These are phyloP conservation scores for Pseudodiploospora longispora DNA, from an alignment of 2,329 filamentous ascomycete genomes.

Conservation along the genomic window DNA sequence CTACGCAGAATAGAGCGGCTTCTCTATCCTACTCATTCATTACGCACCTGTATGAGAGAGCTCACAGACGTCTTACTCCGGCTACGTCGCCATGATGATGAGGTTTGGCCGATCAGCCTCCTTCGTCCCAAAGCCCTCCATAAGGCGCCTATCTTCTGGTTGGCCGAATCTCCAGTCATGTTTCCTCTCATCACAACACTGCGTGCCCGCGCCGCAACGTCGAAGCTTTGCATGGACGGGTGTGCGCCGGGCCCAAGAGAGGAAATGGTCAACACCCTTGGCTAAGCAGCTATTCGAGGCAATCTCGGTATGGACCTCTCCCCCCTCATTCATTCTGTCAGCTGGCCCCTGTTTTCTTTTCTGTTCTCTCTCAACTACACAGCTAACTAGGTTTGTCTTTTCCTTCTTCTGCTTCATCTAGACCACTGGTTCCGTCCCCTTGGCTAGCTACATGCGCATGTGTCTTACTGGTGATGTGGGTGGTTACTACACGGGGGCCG, in stretches of 20 bases:
- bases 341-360: not conserved
- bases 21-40: too few species aligned
- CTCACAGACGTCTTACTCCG: too few species aligned
- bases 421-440: constrained; percentile 79
- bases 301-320: constrained; percentile 66
- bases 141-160: too few species aligned
- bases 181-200: too few species aligned
- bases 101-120: too few species aligned
- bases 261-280: constrained; percentile 85
- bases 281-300: constrained; percentile 81
- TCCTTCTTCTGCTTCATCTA: constrained; percentile 12
- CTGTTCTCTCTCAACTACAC: too few species aligned
- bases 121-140: too few species aligned
- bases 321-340: not conserved
- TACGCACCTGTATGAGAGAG: too few species aligned
- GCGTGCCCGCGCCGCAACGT: not conserved
- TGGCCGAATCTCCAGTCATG: too few species aligned
- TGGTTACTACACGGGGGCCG: constrained; percentile 83
- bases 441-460: constrained; percentile 97
- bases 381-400: not conserved
- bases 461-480: constrained; percentile 85
- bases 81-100: too few species aligned
- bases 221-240: constrained; percentile 19
- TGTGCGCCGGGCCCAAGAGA: constrained; percentile 26
- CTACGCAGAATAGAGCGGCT: too few species aligned